Evolutionary conservation across 805 yeast species (phyloP), one percentile per base, ranked within the genome.

Genomic region (Ogataea chonburiensis): DNA sequence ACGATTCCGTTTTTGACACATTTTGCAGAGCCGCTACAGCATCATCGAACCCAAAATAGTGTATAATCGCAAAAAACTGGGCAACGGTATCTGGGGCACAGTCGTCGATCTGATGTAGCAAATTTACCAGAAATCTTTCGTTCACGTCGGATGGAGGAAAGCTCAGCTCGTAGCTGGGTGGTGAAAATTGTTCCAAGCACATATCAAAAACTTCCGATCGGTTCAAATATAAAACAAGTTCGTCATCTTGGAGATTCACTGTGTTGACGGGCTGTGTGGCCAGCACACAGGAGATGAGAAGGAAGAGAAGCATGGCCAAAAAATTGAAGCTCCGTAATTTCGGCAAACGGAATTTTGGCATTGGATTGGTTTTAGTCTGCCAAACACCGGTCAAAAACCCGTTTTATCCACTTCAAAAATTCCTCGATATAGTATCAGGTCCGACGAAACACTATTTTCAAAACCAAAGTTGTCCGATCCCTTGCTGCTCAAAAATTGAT

Each of bases 81-180:
- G 30, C 30, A n/a, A 27, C 30, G 8, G 18, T 27, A 15, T 27
- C 30, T 6, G 30, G 15, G n/a, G n/a, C n/a, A n/a, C n/a, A n/a
- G n/a, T n/a, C n/a, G n/a, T n/a, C n/a, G n/a, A n/a, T n/a, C n/a
- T n/a, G n/a, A n/a, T n/a, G n/a, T n/a, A n/a, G n/a, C n/a, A n/a
- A n/a, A n/a, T n/a, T n/a, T n/a, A n/a, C n/a, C n/a, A n/a, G n/a
- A n/a, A n/a, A n/a, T 17, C 30, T n/a, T 27, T 27, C 14, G 20
- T 12, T 17, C 15, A 10, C n/a, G 15, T 27, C 12, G 21, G 30
- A 8, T 27, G 30, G 12, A 27, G 20, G 22, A n/a, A n/a, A n/a
- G n/a, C 20, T 17, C 4, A 27, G 8, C 19, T 17, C 9, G 12
- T 27, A 27, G 22, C 17, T 22, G 10, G 15, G 18, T 9, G 30